Percentiles rank a stretch among this genome's conserved stretches.
Evolutionary conservation across 495 filamentous ascomycete genomes (phyloP).

Genomic region (Platismatia glauca): DNA sequence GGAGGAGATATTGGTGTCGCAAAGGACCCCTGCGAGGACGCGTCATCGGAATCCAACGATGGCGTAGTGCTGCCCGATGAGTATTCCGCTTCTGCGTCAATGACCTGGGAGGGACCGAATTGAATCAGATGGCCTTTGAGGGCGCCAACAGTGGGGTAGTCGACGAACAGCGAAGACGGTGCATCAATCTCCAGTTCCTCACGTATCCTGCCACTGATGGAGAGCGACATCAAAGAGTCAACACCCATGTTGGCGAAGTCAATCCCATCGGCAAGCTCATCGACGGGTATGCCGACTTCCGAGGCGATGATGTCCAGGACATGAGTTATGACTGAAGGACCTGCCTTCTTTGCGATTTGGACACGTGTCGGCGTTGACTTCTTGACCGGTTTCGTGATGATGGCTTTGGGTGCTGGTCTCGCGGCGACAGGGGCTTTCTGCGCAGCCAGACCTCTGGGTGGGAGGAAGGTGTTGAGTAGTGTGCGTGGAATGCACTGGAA

Average conservation of each 20-base stretch:
- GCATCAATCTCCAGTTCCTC: constrained; percentile 44
- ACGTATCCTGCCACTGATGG: constrained; percentile 39
- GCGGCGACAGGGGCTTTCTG: constrained; percentile 26
- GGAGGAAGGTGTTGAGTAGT: constrained; percentile 57
- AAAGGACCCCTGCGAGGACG: constrained; percentile 15
- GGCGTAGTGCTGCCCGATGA: constrained; percentile 32
- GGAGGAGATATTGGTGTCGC: constrained; percentile 19
- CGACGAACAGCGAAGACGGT: constrained; percentile 49
- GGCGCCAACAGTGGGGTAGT: constrained; percentile 49
- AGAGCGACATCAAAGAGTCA: constrained; percentile 45
- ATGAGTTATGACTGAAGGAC: constrained; percentile 27
- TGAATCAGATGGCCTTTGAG: constrained; percentile 50
- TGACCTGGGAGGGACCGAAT: constrained; percentile 31
- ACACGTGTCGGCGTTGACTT: background rate
- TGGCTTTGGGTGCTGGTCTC: constrained; percentile 22
- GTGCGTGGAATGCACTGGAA: constrained; percentile 60
- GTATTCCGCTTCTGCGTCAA: constrained; percentile 29
- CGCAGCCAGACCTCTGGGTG: constrained; percentile 43
- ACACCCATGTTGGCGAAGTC: constrained; percentile 46
- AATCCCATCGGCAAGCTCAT: constrained; percentile 48
- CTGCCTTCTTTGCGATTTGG: constrained; percentile 1
- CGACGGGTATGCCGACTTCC: constrained; percentile 54
- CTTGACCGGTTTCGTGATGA: constrained; percentile 29
- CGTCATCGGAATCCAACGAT: constrained; percentile 28
- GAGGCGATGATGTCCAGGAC: constrained; percentile 57